Conservation (phyloP, 805 yeast genomes). For the Starmerella ratchasimensis region DNA sequence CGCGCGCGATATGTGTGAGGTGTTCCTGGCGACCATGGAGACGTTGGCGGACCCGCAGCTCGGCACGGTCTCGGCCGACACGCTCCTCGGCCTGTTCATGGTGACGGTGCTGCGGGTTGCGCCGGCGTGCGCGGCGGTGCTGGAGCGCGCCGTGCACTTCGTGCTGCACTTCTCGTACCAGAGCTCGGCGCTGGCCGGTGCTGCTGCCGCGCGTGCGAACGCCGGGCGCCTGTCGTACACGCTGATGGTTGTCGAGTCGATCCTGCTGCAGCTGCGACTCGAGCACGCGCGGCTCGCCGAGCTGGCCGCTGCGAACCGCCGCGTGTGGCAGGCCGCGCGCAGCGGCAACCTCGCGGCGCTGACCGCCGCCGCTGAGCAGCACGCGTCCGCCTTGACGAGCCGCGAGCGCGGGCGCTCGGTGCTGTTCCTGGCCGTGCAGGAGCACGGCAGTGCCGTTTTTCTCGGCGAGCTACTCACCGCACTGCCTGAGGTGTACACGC, state of each 20-base stretch:
- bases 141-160: constrained; percentile 54
- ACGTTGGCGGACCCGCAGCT: constrained; percentile 27
- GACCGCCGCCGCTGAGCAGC: constrained; percentile 17
- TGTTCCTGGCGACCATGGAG: constrained; percentile 39
- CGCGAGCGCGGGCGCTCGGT: constrained; percentile 51
- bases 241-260: constrained; percentile 73
- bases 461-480: constrained; percentile 33
- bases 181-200: constrained; percentile 6
- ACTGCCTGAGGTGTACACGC: constrained; percentile 33
- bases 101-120: constrained; percentile 53
- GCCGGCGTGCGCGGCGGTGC: constrained; percentile 30
- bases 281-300: constrained; percentile 30
- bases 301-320: constrained; percentile 36
- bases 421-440: constrained; percentile 45
- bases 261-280: constrained; percentile 46
- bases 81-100: constrained; percentile 55
- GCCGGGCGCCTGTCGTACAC: constrained; percentile 36
- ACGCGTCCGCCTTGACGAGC: constrained; percentile 22
- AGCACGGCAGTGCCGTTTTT: constrained; percentile 33
- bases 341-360: constrained; percentile 1
- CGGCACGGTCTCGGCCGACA: constrained; percentile 58
- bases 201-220: constrained; percentile 2
- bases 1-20: constrained; percentile 23
- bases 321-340: constrained; percentile 40
- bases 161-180: constrained; percentile 42